Evolutionary conservation across 805 yeast species (phyloP).

Genomic region (Lachancea lanzarotensis): DNA sequence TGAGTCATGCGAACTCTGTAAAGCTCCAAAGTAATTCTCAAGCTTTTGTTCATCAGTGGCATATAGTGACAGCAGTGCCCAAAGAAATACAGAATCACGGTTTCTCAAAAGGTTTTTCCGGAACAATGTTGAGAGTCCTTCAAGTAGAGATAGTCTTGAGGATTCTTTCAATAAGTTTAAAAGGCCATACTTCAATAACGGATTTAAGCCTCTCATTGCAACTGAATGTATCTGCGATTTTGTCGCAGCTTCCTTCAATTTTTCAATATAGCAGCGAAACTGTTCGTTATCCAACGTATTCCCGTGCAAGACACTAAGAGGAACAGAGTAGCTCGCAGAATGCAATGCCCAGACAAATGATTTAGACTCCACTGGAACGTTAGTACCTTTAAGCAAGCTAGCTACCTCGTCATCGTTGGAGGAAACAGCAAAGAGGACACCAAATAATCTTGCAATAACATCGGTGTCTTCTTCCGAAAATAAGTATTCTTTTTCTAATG

Average conservation of each 20-base stretch:
- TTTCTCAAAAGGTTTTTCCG: constrained; percentile 44
- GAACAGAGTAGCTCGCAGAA: constrained; percentile 1
- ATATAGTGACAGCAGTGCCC: constrained; percentile 49
- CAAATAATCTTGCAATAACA: constrained; percentile 15
- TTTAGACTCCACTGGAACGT: not conserved
- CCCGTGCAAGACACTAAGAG: not conserved
- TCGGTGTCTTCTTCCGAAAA: constrained; percentile 16
- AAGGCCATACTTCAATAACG: constrained; percentile 37
- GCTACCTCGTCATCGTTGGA: not conserved
- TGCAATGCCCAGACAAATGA: not conserved
- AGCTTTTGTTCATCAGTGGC: constrained; percentile 24
- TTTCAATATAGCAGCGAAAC: not conserved
- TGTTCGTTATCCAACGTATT: not conserved
- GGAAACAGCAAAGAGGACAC: constrained; percentile 13
- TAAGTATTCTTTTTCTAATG: not conserved
- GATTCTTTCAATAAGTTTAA: constrained; percentile 16
- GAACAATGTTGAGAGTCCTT: constrained; percentile 26
- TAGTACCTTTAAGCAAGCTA: not conserved
- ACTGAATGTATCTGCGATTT: not conserved
- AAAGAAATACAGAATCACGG: constrained; percentile 51
- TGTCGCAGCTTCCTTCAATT: not conserved
- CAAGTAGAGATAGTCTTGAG: constrained; percentile 19
- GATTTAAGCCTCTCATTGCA: constrained; percentile 18
- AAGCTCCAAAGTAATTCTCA: constrained; percentile 35
- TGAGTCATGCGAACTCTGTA: constrained; percentile 54